Evolutionary conservation across 2,329 filamentous ascomycete genomes (phyloP), one percentile per base, ranked within the genome.

Genomic region (Meredithiella fracta): DNA sequence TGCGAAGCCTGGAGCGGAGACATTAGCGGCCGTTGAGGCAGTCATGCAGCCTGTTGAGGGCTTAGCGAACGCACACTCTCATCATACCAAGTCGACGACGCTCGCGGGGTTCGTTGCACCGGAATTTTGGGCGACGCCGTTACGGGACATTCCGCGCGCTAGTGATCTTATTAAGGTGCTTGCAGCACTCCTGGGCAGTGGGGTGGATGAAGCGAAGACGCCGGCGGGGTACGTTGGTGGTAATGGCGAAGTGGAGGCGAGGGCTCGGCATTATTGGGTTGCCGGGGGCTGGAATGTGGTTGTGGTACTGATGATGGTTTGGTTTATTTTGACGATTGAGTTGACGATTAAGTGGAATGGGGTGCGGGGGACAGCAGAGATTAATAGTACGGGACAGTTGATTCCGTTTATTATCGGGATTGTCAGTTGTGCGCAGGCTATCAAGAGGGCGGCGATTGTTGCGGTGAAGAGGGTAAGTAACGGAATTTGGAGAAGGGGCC

Each of bases 371-470:
- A 51, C 52, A 6, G 50, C 54, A 42, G 38, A 31, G 23, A 49
- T 58, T 37, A 42, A 54, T 15, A 54, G 50, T 17, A 58, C 56
- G 23, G 56, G 56, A 17, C 56, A 58, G 51, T 40, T 58, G 40
- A 58, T 58, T 31, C 51, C 56, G 25, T 54, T 58, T 49, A 54
- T 58, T 47, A 54, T 58, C 26, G 56, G 56, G n/a, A 37, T 51
- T 14, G 56, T 58, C 17, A 58, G 51, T 47, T 54, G 50, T 40
- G 51, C 44, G 5, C 56, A 54, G 51, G 56, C 56, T 3, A 20
- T 54, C 11, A 58, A 58, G 40, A 54, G 42, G 44, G 56, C 44
- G 14, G 15, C 31, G 23, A 58, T 58, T 23, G 51, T 38, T 15
- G 51, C 51, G 8, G 40, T 58, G n/a, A 58, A 58, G 23, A 20